Percentiles rank a stretch among this genome's conserved stretches.
Conservation (phyloP, 352 stramenopile genomes). For the Phytophthora rubi region DNA sequence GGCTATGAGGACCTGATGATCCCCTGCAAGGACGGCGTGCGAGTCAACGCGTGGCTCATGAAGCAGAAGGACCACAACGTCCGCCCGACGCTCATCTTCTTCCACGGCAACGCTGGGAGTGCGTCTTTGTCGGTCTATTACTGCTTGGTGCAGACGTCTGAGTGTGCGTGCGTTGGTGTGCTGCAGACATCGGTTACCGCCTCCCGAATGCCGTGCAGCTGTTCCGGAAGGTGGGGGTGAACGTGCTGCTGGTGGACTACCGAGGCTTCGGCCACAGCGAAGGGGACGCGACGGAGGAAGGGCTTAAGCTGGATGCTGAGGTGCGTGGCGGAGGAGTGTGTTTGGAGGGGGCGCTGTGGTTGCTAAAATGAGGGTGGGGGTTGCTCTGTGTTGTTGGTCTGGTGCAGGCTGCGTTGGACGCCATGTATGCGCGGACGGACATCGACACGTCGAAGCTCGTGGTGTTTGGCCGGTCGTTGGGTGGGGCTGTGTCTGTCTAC, state of each 20-base stretch:
- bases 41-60: constrained; percentile 93
- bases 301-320: constrained; percentile 93
- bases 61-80: constrained; percentile 68
- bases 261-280: constrained; percentile 93
- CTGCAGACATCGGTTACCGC: constrained; percentile 92
- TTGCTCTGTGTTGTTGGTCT: neutral
- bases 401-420: constrained; percentile 75
- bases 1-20: constrained; percentile 93
- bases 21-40: constrained; percentile 77
- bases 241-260: constrained; percentile 96
- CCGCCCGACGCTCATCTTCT: constrained; percentile 93
- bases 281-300: constrained; percentile 84
- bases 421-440: constrained; percentile 70
- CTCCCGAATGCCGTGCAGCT: constrained; percentile 94
- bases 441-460: constrained; percentile 91
- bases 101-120: constrained; percentile 95
- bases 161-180: neutral
- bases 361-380: constrained; percentile 3
- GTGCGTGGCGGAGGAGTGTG: constrained; percentile 19
- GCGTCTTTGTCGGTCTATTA: constrained; percentile 18
- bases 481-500: constrained; percentile 93
- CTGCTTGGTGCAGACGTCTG: neutral
- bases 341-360: neutral
- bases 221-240: constrained; percentile 85
- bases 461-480: constrained; percentile 93